Percentiles rank a stretch among this genome's conserved stretches.
phyloP scores from a whole-genome alignment of 306 rosid genomes.

The Lupinus albus region DNA sequence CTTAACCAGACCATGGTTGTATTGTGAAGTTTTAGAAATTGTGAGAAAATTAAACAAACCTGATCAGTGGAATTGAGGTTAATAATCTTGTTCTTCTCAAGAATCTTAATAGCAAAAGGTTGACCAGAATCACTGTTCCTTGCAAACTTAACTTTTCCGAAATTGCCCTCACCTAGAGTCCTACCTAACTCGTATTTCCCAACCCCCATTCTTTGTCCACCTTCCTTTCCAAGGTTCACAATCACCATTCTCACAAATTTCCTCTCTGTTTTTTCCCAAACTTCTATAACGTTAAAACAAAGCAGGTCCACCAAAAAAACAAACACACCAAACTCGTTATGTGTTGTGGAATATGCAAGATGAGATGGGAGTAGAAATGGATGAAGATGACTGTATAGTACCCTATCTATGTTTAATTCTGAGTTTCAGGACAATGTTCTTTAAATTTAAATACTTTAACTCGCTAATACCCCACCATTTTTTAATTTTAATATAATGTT shows the following conservation, averaged over 20 bases:
- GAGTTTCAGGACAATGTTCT: background rate
- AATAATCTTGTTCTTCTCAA: constrained; percentile 65
- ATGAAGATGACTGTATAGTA: no score
- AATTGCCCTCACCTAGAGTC: constrained; percentile 88
- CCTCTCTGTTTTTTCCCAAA: background rate
- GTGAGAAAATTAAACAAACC: constrained; percentile 42
- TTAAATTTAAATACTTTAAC: constrained; percentile 23
- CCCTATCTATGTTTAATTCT: background rate
- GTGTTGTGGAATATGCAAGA: background rate
- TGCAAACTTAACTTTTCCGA: constrained; percentile 85
- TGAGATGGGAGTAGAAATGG: no score
- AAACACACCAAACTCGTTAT: background rate
- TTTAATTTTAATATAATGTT: no score
- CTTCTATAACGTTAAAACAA: background rate
- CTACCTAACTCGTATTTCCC: constrained; percentile 84
- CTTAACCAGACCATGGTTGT: no score
- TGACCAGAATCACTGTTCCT: constrained; percentile 59
- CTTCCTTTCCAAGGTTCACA: constrained; percentile 32
- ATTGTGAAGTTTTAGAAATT: background rate
- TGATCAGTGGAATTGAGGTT: constrained; percentile 70
- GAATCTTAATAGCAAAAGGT: constrained; percentile 70
- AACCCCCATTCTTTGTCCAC: constrained; percentile 50
- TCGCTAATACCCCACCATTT: no score
- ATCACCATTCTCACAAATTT: constrained; percentile 40
- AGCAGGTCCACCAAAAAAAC: background rate